Conservation (phyloP, 805 yeast species). For the Schizosaccharomyces lindneri region DNA sequence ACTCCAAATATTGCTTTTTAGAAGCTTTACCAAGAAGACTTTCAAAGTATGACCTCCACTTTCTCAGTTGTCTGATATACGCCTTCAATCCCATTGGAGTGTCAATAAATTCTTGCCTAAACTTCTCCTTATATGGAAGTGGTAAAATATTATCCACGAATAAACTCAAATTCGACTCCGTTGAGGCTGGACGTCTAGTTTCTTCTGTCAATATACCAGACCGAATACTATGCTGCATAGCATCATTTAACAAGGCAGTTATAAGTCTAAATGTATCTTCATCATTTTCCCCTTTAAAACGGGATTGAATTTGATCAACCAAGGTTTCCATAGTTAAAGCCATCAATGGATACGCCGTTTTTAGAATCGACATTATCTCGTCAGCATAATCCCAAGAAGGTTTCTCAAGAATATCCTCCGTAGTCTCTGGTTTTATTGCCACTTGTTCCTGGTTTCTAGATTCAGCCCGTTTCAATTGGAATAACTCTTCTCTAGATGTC, state of each 20-base stretch:
- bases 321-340: slow-evolving; percentile 82
- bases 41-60: slow-evolving; percentile 83
- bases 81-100: slow-evolving; percentile 73
- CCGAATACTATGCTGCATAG: slow-evolving; percentile 69
- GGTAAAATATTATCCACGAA: slow-evolving; percentile 88
- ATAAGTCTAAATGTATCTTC: slow-evolving; percentile 89
- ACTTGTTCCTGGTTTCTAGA: slow-evolving; percentile 19
- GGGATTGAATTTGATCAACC: slow-evolving; percentile 81
- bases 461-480: slow-evolving; percentile 61
- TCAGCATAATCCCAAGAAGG: slow-evolving; percentile 58
- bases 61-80: slow-evolving; percentile 56
- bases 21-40: slow-evolving; percentile 81
- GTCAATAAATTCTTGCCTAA: slow-evolving; percentile 71
- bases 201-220: slow-evolving; percentile 70
- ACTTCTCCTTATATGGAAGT: slow-evolving; percentile 59
- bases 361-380: slow-evolving; percentile 81
- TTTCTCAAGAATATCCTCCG: neutral
- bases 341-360: slow-evolving; percentile 84
- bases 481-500: slow-evolving; percentile 83
- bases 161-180: slow-evolving; percentile 65
- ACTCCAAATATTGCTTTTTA: slow-evolving; percentile 18
- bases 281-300: slow-evolving; percentile 82
- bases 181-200: slow-evolving; percentile 68
- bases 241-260: slow-evolving; percentile 78
- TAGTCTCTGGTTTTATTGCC: neutral